Conservation (phyloP, 768 basidiomycete genomes). For the Termitomyces sp. region DNA sequence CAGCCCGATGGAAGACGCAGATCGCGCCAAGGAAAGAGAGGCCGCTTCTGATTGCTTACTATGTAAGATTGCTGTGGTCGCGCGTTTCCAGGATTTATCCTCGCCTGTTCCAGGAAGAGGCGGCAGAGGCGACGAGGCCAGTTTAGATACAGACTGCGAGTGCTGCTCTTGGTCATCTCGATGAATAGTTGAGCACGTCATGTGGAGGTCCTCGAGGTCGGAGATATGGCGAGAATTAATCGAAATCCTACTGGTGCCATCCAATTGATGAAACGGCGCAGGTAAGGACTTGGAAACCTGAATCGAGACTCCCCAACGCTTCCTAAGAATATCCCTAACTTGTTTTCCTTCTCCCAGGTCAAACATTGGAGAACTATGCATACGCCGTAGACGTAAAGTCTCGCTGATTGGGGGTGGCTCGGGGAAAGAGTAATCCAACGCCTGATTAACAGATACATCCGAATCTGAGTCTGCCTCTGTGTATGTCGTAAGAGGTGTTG, state of each 20-base stretch:
- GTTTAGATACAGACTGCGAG: not conserved
- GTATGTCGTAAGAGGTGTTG: constrained; percentile 25
- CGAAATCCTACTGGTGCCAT: not conserved
- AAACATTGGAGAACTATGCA: constrained; percentile 41
- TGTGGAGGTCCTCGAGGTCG: not conserved
- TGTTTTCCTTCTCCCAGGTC: constrained; percentile 20
- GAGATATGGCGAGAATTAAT: not conserved
- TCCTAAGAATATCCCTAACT: constrained; percentile 17
- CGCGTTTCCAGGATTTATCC: constrained; percentile 5
- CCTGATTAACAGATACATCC: constrained; percentile 29
- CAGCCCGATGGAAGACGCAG: not conserved
- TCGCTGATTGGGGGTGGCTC: constrained; percentile 38
- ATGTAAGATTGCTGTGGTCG: constrained; percentile 2
- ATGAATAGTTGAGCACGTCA: not conserved
- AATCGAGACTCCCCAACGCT: constrained; percentile 15
- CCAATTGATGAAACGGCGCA: not conserved
- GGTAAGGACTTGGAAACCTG: not conserved
- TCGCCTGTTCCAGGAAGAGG: not conserved
- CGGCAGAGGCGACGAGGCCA: not conserved
- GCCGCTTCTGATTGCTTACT: not conserved
- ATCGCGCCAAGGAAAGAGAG: not conserved
- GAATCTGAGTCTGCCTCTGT: constrained; percentile 25
- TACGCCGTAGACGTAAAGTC: constrained; percentile 27
- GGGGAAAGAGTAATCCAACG: constrained; percentile 36
- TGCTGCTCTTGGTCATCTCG: not conserved